Evolutionary conservation across 345 rosid genomes (phyloP), one percentile per base, ranked within the genome.

Genomic region (Ailanthus altissimus): DNA sequence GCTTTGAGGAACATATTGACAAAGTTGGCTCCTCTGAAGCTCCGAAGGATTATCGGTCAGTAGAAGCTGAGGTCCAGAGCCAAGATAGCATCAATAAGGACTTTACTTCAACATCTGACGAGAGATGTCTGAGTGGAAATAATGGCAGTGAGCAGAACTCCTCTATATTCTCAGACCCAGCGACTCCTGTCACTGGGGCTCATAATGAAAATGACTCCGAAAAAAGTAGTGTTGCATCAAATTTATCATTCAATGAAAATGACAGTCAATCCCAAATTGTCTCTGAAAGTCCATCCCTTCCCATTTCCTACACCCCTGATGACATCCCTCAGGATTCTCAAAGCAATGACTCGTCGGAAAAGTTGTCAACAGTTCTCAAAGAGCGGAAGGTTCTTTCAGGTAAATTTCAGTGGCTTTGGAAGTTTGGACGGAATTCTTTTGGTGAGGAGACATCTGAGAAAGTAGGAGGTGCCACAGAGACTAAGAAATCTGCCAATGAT

Each of bases 361-460:
- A 80, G 67, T 43, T 78, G 11, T 71, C 45, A 75, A 76, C 82
- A 61, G 69, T 26, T 47, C 40, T 21, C 4, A 89, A 86, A 87
- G 97, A 90, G 80, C 85, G 83, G 75, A 89, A 84, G 79, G 83
- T 72, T 73, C 84, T 80, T 78, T 86, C 86, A 0, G 91, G 99
- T 70, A 96, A 90, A 75, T 87, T 96, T 83, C 99, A 88, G 73
- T 96, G 99, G 99, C 72, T 96, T 68, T 92, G 95, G 98, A 96
- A 89, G 85, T 86, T 96, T 51, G 93, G 98, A 61, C 87, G 90
- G 64, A 88, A 83, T 82, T 66, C 73, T 61, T 80, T 66, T 63
- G 83, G 78, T 28, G 93, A 84, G 80, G 94, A 82, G 82, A 81
- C 81, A 47, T 83, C 90, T 42, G 86, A 82, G 70, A 83, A 77